These are phyloP conservation scores for Albophoma yamanashiensis DNA, from an alignment of 2,329 filamentous ascomycete species.

Conservation along the genomic window DNA sequence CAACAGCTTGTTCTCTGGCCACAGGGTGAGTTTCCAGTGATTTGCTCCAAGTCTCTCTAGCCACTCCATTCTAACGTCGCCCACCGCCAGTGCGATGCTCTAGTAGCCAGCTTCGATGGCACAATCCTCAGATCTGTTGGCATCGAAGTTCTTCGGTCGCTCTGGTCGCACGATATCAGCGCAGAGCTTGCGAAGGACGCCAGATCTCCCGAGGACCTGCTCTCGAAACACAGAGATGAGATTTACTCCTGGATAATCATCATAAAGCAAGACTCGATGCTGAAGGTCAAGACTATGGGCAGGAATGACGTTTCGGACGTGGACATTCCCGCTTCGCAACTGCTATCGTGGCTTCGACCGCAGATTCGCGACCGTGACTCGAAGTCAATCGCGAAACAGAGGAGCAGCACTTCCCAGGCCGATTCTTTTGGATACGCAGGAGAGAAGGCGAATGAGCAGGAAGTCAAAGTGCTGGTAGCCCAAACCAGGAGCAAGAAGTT, in stretches of 20 bases:
- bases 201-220: conserved; percentile 67
- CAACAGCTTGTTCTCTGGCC: conserved; percentile 47
- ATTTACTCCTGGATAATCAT: conserved; percentile 80
- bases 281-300: conserved; percentile 71
- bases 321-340: conserved; percentile 62
- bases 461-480: conserved; percentile 75
- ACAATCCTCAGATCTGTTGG: conserved; percentile 65
- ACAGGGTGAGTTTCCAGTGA: conserved; percentile 40
- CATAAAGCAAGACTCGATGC: conserved; percentile 64
- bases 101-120: conserved; percentile 80
- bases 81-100: conserved; percentile 62
- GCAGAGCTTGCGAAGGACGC: conserved; percentile 79
- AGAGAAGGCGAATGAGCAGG: conserved; percentile 43
- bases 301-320: conserved; percentile 65
- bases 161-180: conserved; percentile 78
- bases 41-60: conserved; percentile 1
- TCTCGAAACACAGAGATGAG: conserved; percentile 66
- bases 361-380: conserved; percentile 74
- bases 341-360: conserved; percentile 69
- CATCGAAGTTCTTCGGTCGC: conserved; percentile 62
- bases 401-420: conserved; percentile 16
- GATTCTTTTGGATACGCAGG: conserved; percentile 14
- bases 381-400: conserved; percentile 38
- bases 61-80: not conserved
- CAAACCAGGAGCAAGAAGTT: conserved; percentile 84